Evolutionary conservation across 2,329 filamentous ascomycete species (phyloP), one percentile per base, ranked within the genome.

Genomic region (Venturia pyrina): DNA sequence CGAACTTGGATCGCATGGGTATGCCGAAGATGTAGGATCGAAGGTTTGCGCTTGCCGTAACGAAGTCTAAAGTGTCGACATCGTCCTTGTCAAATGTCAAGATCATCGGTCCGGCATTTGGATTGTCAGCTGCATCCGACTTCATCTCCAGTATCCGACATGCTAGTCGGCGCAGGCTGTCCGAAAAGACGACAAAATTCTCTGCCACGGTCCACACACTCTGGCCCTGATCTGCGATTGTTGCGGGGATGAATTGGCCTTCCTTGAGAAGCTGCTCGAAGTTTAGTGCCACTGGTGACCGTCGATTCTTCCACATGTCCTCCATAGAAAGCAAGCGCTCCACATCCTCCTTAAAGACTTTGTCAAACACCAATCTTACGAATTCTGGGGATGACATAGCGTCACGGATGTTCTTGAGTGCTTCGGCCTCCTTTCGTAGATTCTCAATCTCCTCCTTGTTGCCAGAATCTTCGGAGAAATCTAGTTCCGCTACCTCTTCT

Each of bases 21-120:
- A 99, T 96, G 66, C 87, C 89, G 73, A 99, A 99, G n/a, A 96
- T 83, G 32, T 85, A 82, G 0, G 93, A 95, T 57, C 95, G 86
- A 32, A 99, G 85, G 72, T 99, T 99, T 40, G 93, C 91, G 70
- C 89, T 91, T 0, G 95, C 87, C 0, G 92, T 85, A 7, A 99
- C 95, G 75, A 99, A 98, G 73, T 99, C 93, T 8, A 99, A 82
- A 0, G 93, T 97, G 73, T 98, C 93, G 44, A 88, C 86, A 72
- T 99, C 95, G 74, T 99, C 95, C 79, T 99, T 99, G 81, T 99
- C 95, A 73, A 99, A 99, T 1, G 85, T 86, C 63, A 99, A 87
- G 40, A 88, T 83, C 5, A 77, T 71, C 66, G 76, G 74, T 68
- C 74, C 71, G 19, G 83, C 80, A 17, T 84, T 79, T 1, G 78